A percentile compares a stretch with the other conserved stretches of the same genome.
phyloP scores from a whole-genome alignment of 768 basidiomycete genomes.

The Rhodotorula sphaerocarpa region DNA sequence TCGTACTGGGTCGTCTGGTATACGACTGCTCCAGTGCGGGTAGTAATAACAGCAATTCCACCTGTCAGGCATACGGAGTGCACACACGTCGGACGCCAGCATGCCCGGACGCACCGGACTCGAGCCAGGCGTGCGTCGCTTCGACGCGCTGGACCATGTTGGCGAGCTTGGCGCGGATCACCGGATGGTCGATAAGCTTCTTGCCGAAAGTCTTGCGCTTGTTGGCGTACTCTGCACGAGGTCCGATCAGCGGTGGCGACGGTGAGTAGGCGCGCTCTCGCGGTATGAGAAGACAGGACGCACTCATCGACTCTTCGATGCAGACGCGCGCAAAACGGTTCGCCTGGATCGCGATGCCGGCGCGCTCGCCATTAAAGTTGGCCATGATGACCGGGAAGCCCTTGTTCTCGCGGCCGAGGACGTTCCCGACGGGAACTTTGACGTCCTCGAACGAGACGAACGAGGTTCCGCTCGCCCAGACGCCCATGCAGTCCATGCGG shows the following conservation, averaged over 20 bases:
- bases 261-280: neutral
- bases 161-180: slow-evolving; percentile 36
- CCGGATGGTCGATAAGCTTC: slow-evolving; percentile 30
- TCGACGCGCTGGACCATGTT: slow-evolving; percentile 29
- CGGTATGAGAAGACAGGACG: neutral
- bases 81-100: neutral
- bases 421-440: slow-evolving; percentile 38
- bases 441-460: slow-evolving; percentile 37
- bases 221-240: slow-evolving; percentile 19
- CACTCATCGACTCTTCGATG: slow-evolving; percentile 33
- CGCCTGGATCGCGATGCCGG: slow-evolving; percentile 34
- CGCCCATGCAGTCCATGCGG: slow-evolving; percentile 35
- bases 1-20: slow-evolving; percentile 27
- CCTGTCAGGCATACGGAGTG: neutral
- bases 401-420: slow-evolving; percentile 39
- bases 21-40: no score
- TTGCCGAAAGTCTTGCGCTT: slow-evolving; percentile 37
- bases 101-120: slow-evolving; percentile 3
- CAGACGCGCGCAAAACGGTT: slow-evolving; percentile 35
- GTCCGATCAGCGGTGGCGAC: no score
- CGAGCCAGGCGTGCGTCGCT: slow-evolving; percentile 33
- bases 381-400: slow-evolving; percentile 32
- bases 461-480: slow-evolving; percentile 34
- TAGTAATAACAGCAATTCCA: neutral
- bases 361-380: neutral